Base-by-base conservation (phyloP, 139 green algal species). In the Pleodorina starrii region DNA sequence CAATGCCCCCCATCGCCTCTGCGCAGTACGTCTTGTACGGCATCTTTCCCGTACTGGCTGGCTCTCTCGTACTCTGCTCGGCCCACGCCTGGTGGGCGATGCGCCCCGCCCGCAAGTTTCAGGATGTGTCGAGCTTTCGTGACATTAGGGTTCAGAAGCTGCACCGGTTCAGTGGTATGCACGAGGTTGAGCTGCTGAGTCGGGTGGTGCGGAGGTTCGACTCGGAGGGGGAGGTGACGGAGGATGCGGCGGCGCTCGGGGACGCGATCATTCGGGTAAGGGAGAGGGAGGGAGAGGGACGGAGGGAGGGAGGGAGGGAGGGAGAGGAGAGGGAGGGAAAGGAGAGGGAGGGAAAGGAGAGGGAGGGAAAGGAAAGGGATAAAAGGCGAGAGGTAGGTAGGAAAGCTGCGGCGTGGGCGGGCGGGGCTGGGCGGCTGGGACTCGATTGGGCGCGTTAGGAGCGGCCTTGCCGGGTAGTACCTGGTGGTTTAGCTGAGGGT, bases 131-230 rank as follows among this genome's bases (percentile, higher is more conserved):
- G 9, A 71, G 50, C 36, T 43, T 72, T 32, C n/a, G 51, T 2
- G 77, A 50, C 35, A n/a, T 73, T 32, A 17, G 17, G 9, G 40
- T 86, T 23, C 57, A 71, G 25, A 38, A 57, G 57, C 25, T 86
- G 27, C 81, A 77, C 60, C 32, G 36, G 12, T 87, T 87, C 40
- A 9, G 40, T 42, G 16, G 44, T 11, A 14, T 77, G 51, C n/a
- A 85, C n/a, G 48, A 90, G 73, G 85, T 85, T 29, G 71, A 84
- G 51, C 12, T 90, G 42, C 57, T 90, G n/a, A 66, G 19, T 11
- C 81, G 88, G 7, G 88, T 86, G 21, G 82, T 91, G 88, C 72
- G 88, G 32, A 59, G 76, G 32, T 89, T 86, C 43, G 59, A 91
- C 42, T 1, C 23, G 5, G 82, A 91, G 25, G 88, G 73, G 0